Percentiles rank a stretch among this genome's conserved stretches.
Evolutionary conservation across 2,329 filamentous ascomycete genomes (phyloP).

Genomic region (Trichoderma sp.): DNA sequence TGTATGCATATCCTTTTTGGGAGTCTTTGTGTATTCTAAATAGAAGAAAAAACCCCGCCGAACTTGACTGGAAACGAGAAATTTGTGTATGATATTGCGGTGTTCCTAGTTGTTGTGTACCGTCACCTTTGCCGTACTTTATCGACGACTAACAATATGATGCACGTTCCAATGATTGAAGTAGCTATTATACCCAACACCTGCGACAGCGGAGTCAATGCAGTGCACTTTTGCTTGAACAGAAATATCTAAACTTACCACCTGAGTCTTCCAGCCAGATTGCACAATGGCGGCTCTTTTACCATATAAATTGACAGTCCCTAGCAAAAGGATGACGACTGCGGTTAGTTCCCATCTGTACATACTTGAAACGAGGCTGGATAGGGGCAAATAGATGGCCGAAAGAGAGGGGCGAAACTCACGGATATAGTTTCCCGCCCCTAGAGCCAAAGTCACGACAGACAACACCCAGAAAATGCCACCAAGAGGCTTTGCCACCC

Average conservation of each 20-base stretch:
- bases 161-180: conserved; percentile 63
- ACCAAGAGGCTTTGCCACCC: conserved; percentile 79
- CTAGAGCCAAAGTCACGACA: conserved; percentile 70
- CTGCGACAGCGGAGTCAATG: conserved; percentile 36
- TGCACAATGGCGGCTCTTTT: conserved; percentile 80
- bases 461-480: conserved; percentile 84
- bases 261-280: conserved; percentile 87
- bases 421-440: conserved; percentile 83
- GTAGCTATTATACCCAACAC: conserved; percentile 60
- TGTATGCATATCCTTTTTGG: background rate
- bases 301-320: conserved; percentile 76
- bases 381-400: background rate
- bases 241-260: conserved; percentile 48
- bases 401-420: conserved; percentile 32
- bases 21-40: background rate
- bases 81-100: background rate
- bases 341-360: background rate
- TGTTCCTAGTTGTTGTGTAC: background rate
- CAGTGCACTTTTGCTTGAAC: background rate
- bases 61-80: background rate
- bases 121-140: conserved; percentile 27
- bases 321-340: conserved; percentile 31
- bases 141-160: conserved; percentile 57
- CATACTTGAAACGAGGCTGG: background rate
- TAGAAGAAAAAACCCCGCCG: too few species aligned